A percentile compares a stretch with the other conserved stretches of the same genome.
These are phyloP conservation scores for Taphrina wiesneri DNA, from an alignment of 1,139 yeast species.

Conservation along the genomic window DNA sequence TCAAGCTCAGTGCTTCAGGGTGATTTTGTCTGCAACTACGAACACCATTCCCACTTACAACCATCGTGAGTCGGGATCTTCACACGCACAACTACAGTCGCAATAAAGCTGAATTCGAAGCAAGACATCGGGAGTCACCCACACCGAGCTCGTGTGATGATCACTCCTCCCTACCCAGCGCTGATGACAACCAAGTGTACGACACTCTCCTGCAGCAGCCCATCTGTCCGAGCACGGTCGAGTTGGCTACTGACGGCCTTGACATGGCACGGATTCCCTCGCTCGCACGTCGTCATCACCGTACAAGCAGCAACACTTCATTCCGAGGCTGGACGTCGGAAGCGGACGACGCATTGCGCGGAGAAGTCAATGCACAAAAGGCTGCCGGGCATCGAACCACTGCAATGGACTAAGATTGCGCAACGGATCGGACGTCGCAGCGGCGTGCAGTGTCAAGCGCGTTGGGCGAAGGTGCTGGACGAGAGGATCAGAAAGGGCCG, in stretches of 20 bases:
- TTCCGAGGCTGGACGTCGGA: constrained; percentile 1
- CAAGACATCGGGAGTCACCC: too few species aligned
- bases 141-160: not conserved
- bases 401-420: constrained; percentile 3
- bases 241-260: not conserved
- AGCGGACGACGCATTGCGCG: not conserved
- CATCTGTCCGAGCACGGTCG: not conserved
- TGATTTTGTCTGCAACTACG: too few species aligned
- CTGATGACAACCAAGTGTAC: not conserved
- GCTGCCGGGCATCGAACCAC: constrained; percentile 1
- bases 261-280: not conserved
- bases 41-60: too few species aligned
- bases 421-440: constrained; percentile 53
- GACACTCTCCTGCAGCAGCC: not conserved
- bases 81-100: too few species aligned
- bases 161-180: not conserved
- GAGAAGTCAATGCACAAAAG: not conserved
- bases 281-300: not conserved
- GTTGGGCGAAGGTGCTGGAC: constrained; percentile 84
- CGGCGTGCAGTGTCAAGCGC: constrained; percentile 91
- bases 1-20: too few species aligned
- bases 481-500: constrained; percentile 78
- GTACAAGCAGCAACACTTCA: not conserved
- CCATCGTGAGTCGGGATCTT: too few species aligned
- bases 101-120: too few species aligned